Conservation (phyloP, 208 protist genomes). For the Leishmania amazonensis region DNA sequence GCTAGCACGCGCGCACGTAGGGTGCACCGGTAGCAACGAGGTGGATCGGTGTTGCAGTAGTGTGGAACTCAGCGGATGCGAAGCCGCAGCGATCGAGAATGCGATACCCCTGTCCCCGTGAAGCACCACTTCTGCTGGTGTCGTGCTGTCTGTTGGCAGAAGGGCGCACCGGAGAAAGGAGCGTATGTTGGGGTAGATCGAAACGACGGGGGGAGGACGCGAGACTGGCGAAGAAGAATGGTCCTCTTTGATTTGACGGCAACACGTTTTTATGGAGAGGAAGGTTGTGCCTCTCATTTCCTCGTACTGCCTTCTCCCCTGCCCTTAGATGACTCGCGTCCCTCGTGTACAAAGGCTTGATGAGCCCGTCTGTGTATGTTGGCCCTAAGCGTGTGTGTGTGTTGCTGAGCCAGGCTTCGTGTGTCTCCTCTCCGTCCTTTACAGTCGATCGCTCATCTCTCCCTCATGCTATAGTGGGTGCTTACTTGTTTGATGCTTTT, state of each 20-base stretch:
- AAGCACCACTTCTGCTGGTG: neutral
- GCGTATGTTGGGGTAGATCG: neutral
- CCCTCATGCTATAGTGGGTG: neutral
- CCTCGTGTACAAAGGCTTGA: neutral
- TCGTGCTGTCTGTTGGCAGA: neutral
- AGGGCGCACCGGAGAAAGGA: neutral
- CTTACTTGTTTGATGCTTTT: neutral
- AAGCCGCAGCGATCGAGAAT: neutral
- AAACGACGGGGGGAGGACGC: no score
- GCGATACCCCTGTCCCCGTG: neutral
- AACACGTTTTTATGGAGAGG: neutral
- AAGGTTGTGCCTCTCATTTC: neutral
- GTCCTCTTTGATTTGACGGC: neutral
- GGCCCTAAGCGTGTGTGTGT: neutral
- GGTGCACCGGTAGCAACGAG: slow-evolving; percentile 5
- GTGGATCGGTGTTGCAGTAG: neutral
- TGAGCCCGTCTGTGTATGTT: neutral
- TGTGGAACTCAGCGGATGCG: neutral
- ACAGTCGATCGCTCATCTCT: neutral
- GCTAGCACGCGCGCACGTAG: slow-evolving; percentile 8
- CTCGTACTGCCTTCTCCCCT: neutral
- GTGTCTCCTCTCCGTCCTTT: neutral
- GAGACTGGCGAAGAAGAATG: neutral
- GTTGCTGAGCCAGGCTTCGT: neutral
- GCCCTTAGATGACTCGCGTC: neutral